These are phyloP conservation scores for Taphrina betulina DNA, from an alignment of 1,139 yeast genomes.

Conservation along the genomic window DNA sequence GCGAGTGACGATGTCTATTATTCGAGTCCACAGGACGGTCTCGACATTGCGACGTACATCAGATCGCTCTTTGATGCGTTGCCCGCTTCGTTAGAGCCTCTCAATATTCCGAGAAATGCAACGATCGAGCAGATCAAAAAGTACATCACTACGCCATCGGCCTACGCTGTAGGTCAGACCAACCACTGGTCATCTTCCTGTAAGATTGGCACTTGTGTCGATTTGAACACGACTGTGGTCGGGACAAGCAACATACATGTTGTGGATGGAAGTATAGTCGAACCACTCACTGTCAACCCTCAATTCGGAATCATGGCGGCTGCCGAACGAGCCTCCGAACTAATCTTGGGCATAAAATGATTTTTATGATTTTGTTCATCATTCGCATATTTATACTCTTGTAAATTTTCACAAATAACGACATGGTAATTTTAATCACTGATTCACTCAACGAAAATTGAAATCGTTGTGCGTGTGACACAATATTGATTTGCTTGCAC, in stretches of 20 bases:
- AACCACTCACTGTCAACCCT: constrained; percentile 14
- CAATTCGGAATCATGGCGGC: constrained; percentile 13
- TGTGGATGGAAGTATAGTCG: constrained; percentile 8
- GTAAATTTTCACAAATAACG: too few species aligned
- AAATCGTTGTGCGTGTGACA: too few species aligned
- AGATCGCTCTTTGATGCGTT: constrained; percentile 1
- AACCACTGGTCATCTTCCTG: constrained; percentile 16
- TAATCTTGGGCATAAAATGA: constrained; percentile 2
- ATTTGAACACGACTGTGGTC: constrained; percentile 1
- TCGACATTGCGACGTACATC: constrained; percentile 12
- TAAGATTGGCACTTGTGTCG: constrained; percentile 7
- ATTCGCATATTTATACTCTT: too few species aligned
- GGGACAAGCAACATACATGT: constrained; percentile 13
- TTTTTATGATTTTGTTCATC: too few species aligned
- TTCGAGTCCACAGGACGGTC: constrained; percentile 8
- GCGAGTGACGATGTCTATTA: constrained; percentile 3
- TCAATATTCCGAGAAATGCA: constrained; percentile 3
- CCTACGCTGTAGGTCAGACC: background rate
- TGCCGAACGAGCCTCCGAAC: constrained; percentile 13
- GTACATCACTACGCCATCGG: constrained; percentile 13
- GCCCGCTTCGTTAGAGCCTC: constrained; percentile 2
- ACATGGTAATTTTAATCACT: too few species aligned
- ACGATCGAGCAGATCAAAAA: constrained; percentile 5
- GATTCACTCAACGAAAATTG: too few species aligned
- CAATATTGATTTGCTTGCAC: too few species aligned